Percentiles rank a stretch among this genome's conserved stretches.
Evolutionary conservation across 2,329 filamentous ascomycete genomes (phyloP).

Genomic region (Zasmidium angulare): DNA sequence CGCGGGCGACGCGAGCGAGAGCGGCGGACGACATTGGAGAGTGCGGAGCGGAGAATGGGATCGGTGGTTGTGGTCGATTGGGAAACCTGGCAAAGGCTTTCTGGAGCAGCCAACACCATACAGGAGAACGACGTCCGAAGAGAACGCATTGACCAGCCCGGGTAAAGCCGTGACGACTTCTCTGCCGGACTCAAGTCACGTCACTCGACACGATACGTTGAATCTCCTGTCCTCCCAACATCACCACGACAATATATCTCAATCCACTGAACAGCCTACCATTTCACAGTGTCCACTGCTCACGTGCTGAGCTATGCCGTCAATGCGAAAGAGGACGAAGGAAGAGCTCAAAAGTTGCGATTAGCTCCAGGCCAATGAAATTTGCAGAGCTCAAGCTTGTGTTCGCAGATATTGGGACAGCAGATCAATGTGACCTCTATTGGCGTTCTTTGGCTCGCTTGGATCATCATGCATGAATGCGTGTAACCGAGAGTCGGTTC

Average conservation of each 20-base stretch:
- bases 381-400: background rate
- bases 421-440: background rate
- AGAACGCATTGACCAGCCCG: no score
- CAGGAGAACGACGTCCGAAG: background rate
- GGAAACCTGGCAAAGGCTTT: conserved; percentile 5
- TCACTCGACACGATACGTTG: no score
- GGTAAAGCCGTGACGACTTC: no score
- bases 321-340: background rate
- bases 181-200: no score
- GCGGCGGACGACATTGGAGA: conserved; percentile 31
- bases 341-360: background rate
- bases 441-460: background rate
- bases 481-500: background rate
- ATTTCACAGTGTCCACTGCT: no score
- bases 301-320: background rate
- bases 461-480: background rate
- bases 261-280: no score
- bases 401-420: background rate
- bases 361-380: background rate
- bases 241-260: no score
- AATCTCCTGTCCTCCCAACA: no score
- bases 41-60: conserved; percentile 19
- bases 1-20: conserved; percentile 28
- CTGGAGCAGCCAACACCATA: background rate
- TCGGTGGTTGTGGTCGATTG: conserved; percentile 14